Evolutionary conservation across 2,329 filamentous ascomycete species (phyloP).

Genomic region (Cladorrhinum sp.): DNA sequence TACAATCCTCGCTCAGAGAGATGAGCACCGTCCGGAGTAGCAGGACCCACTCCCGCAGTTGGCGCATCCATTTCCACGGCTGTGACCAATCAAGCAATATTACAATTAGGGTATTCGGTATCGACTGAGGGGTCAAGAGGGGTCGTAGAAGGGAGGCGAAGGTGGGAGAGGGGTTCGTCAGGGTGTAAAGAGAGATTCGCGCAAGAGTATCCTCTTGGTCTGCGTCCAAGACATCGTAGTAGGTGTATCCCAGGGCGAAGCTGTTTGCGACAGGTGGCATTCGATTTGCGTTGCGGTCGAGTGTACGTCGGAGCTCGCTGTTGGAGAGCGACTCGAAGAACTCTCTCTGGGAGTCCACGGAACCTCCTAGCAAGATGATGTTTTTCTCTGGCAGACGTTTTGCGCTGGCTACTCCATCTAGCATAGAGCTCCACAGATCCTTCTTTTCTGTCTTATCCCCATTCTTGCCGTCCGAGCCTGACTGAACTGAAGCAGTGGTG

Average conservation of each 20-base stretch:
- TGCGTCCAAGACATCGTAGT: conserved; percentile 88
- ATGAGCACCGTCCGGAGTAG: conserved; percentile 74
- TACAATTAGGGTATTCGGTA: conserved; percentile 82
- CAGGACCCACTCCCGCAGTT: conserved; percentile 85
- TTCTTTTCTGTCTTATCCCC: conserved; percentile 65
- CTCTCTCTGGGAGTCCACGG: conserved; percentile 77
- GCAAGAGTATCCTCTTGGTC: conserved; percentile 94
- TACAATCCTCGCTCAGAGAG: conserved; percentile 70
- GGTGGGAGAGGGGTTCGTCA: conserved; percentile 78
- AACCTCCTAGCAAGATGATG: conserved; percentile 78
- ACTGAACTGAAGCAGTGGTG: conserved; percentile 52
- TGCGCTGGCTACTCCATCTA: conserved; percentile 84
- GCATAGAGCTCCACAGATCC: conserved; percentile 92
- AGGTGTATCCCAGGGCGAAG: conserved; percentile 91
- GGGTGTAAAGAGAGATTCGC: conserved; percentile 82
- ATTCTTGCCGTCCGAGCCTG: conserved; percentile 55
- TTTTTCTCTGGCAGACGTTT: conserved; percentile 92
- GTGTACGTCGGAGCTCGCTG: conserved; percentile 50
- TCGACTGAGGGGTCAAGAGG: conserved; percentile 76
- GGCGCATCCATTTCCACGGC: conserved; percentile 87
- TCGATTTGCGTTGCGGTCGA: conserved; percentile 55
- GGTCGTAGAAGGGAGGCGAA: conserved; percentile 82
- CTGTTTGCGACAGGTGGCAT: conserved; percentile 82
- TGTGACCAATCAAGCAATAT: conserved; percentile 94
- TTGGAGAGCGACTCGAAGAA: conserved; percentile 67